Percentiles rank a stretch among this genome's conserved stretches.
phyloP scores from a whole-genome alignment of 2,329 filamentous ascomycete genomes.

The Ramularia endophylla region DNA sequence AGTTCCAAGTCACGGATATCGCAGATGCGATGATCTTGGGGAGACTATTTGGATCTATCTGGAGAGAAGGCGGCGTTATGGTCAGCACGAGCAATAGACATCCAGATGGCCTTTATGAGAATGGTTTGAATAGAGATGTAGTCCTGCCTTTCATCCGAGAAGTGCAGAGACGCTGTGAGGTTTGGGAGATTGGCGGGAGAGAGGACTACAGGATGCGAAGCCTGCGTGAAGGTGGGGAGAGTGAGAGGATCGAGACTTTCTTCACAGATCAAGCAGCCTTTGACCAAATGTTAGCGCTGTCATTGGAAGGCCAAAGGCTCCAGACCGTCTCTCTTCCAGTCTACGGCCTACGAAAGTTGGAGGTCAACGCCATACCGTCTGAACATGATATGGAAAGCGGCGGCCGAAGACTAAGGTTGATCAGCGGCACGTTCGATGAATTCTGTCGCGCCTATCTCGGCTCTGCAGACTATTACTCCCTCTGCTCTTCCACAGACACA shows the following conservation, averaged over 20 bases:
- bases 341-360: conserved; percentile 16
- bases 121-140: conserved; percentile 82
- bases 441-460: conserved; percentile 60
- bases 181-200: conserved; percentile 71
- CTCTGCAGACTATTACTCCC: conserved; percentile 72
- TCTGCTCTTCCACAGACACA: conserved; percentile 31
- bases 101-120: conserved; percentile 93
- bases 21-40: conserved; percentile 97
- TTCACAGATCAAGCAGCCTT: conserved; percentile 12
- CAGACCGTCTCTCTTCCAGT: conserved; percentile 14
- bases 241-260: conserved; percentile 29
- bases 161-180: conserved; percentile 65
- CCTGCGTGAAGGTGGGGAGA: conserved; percentile 32
- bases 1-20: conserved; percentile 98
- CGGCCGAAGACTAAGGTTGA: conserved; percentile 2
- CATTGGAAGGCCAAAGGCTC: conserved; percentile 3
- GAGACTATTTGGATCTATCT: conserved; percentile 76
- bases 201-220: conserved; percentile 53
- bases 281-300: conserved; percentile 5
- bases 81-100: conserved; percentile 97
- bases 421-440: conserved; percentile 55
- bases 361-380: conserved; percentile 9
- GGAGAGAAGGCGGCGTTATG: conserved; percentile 94
- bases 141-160: conserved; percentile 68
- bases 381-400: conserved; percentile 1